These are phyloP conservation scores for Mercurialis annua DNA, from an alignment of 345 rosid species.

Conservation along the genomic window DNA sequence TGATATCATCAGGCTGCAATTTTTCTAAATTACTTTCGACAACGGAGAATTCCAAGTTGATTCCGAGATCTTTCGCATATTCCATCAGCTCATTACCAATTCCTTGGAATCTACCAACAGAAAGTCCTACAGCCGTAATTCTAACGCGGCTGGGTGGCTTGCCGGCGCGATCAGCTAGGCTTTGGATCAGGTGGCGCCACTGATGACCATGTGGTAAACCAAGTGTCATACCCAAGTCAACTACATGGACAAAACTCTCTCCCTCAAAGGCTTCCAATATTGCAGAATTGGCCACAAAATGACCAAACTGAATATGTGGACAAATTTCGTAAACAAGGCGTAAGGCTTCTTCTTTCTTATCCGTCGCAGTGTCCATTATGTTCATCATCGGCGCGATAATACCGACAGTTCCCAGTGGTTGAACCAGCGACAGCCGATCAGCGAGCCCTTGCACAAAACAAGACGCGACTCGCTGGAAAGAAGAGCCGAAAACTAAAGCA, in stretches of 20 bases:
- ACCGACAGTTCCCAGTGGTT: conserved; percentile 41
- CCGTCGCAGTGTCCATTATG: conserved; percentile 36
- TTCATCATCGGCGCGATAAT: conserved; percentile 30
- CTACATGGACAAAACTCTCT: conserved; percentile 60
- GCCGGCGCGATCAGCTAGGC: conserved; percentile 44
- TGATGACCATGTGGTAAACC: conserved; percentile 55
- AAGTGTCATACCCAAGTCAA: conserved; percentile 67
- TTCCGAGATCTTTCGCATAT: conserved; percentile 36
- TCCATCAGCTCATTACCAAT: conserved; percentile 40
- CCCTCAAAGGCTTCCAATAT: conserved; percentile 87
- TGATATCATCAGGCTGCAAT: conserved; percentile 38
- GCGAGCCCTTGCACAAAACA: conserved; percentile 65
- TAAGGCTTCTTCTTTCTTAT: conserved; percentile 53
- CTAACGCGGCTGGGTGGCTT: conserved; percentile 39
- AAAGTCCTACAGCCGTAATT: conserved; percentile 48
- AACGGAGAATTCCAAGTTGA: conserved; percentile 38
- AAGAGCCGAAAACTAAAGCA: conserved; percentile 54
- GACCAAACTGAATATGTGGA: conserved; percentile 58
- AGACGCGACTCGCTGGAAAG: conserved; percentile 65
- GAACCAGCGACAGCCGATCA: conserved; percentile 45
- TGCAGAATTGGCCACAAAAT: conserved; percentile 48
- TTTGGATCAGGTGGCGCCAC: conserved; percentile 50
- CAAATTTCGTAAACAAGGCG: conserved; percentile 54
- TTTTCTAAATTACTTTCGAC: conserved; percentile 52
- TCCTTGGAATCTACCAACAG: conserved; percentile 26